Conservation (phyloP, 805 yeast genomes). For the Hanseniaspora opuntiae region DNA sequence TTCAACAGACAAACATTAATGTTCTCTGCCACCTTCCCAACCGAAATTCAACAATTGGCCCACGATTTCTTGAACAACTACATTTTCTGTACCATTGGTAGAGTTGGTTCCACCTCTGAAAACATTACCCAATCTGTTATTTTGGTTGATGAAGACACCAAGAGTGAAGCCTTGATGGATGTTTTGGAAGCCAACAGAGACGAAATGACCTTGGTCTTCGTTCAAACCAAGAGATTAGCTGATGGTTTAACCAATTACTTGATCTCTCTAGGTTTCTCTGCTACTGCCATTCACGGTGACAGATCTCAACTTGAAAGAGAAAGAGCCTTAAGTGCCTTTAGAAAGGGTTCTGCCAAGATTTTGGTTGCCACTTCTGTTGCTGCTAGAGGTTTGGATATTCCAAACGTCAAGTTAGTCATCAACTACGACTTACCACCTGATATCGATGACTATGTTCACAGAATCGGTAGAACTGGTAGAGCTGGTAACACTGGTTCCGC, state of each 20-base stretch:
- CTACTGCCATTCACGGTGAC: slow-evolving; percentile 98
- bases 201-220: slow-evolving; percentile 73
- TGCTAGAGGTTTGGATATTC: slow-evolving; percentile 99
- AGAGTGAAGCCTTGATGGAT: slow-evolving; percentile 79
- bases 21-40: slow-evolving; percentile 99
- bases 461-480: slow-evolving; percentile 99
- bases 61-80: slow-evolving; percentile 93
- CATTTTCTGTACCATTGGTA: slow-evolving; percentile 91
- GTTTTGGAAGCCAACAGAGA: slow-evolving; percentile 64
- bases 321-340: slow-evolving; percentile 87
- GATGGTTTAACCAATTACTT: slow-evolving; percentile 87
- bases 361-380: slow-evolving; percentile 99
- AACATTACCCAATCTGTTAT: slow-evolving; percentile 89
- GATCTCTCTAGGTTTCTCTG: slow-evolving; percentile 79
- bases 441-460: slow-evolving; percentile 96
- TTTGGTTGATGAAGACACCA: slow-evolving; percentile 86
- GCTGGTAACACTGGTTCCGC: slow-evolving; percentile 99
- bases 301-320: slow-evolving; percentile 97
- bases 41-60: slow-evolving; percentile 92
- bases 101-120: slow-evolving; percentile 98
- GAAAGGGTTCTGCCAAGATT: slow-evolving; percentile 80
- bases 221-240: slow-evolving; percentile 98
- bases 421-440: slow-evolving; percentile 95
- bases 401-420: slow-evolving; percentile 94
- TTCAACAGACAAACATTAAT: slow-evolving; percentile 87